Percentiles rank a stretch among this genome's conserved stretches.
These are phyloP conservation scores for Zygoascus tannicola DNA, from an alignment of 805 yeast genomes.

Conservation along the genomic window DNA sequence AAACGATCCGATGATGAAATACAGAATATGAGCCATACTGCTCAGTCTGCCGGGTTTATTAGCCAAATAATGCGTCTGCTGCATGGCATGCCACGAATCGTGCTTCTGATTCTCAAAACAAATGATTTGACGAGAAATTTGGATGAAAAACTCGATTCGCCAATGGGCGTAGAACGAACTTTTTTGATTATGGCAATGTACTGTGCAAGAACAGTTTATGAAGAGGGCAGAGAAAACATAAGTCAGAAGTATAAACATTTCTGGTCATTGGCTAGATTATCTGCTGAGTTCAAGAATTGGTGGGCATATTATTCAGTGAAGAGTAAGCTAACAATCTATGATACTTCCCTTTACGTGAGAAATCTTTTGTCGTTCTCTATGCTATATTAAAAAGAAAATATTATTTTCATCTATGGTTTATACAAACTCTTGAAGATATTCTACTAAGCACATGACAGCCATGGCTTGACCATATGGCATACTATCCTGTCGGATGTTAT, in stretches of 20 bases:
- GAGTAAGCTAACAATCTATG: conserved; percentile 29
- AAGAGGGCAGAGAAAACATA: conserved; percentile 46
- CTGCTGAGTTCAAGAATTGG: conserved; percentile 27
- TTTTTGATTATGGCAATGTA: conserved; percentile 83
- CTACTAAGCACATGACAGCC: conserved; percentile 33
- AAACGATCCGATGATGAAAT: conserved; percentile 56
- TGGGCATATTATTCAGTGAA: conserved; percentile 27
- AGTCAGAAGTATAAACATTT: conserved; percentile 11
- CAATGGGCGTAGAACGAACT: conserved; percentile 80
- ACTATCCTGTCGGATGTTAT: conserved; percentile 29
- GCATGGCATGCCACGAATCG: conserved; percentile 74
- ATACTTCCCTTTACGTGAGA: conserved; percentile 22
- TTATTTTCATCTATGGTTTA: too few species aligned
- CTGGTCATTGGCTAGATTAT: conserved; percentile 13
- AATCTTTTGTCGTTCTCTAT: too few species aligned
- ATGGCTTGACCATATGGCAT: conserved; percentile 34
- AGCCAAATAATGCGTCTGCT: conserved; percentile 71
- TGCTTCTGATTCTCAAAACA: conserved; percentile 79
- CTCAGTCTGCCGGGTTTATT: conserved; percentile 50
- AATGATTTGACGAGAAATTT: conserved; percentile 85
- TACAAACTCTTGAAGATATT: conserved; percentile 6
- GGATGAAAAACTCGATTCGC: conserved; percentile 74
- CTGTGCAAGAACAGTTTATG: conserved; percentile 72
- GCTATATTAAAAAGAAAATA: too few species aligned
- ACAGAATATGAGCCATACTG: conserved; percentile 50